These are phyloP conservation scores for Porcisia deanei DNA, from an alignment of 208 protist species.

Conservation along the genomic window DNA sequence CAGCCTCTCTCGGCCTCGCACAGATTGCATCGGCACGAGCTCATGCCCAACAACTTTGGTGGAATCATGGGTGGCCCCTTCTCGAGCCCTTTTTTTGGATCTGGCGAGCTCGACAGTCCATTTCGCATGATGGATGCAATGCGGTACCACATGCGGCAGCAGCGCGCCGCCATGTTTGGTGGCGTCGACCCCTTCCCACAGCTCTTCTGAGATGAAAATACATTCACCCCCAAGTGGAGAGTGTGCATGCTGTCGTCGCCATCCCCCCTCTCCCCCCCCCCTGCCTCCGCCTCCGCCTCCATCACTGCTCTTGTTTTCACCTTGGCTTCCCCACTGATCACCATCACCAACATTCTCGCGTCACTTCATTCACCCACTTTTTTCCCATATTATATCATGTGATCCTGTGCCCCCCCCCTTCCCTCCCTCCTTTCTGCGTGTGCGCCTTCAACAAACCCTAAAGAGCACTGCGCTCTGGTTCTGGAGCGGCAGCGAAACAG, in stretches of 20 bases:
- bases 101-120: background rate
- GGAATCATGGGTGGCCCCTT: slow-evolving; percentile 3
- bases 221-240: background rate
- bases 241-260: background rate
- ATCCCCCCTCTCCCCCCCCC: no score
- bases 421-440: no score
- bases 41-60: background rate
- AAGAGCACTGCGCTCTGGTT: no score
- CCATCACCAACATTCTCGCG: background rate
- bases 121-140: slow-evolving; percentile 38
- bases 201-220: slow-evolving; percentile 17
- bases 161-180: slow-evolving; percentile 33
- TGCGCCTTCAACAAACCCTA: no score
- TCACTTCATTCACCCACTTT: no score
- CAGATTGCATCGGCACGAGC: background rate
- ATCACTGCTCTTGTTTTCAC: background rate
- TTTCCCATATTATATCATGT: no score
- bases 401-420: no score
- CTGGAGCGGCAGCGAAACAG: no score
- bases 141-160: slow-evolving; percentile 24
- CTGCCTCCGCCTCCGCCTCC: no score
- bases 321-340: background rate
- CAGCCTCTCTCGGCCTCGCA: slow-evolving; percentile 1
- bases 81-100: slow-evolving; percentile 26
- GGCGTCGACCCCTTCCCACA: slow-evolving; percentile 25